These are phyloP conservation scores for Podospora pseudocomata DNA, from an alignment of 495 filamentous ascomycete species.

Conservation along the genomic window DNA sequence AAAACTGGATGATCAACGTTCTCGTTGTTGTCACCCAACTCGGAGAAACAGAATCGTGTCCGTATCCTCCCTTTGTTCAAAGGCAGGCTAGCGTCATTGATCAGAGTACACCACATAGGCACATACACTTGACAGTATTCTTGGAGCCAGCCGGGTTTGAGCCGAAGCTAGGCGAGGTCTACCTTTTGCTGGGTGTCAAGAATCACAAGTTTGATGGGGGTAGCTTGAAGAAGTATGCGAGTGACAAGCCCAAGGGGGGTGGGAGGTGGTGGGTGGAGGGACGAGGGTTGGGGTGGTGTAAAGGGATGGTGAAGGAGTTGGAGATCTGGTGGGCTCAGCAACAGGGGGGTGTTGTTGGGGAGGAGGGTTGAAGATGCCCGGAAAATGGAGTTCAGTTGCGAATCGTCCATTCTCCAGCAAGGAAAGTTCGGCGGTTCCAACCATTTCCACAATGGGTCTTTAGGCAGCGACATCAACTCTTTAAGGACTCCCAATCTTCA, in stretches of 20 bases:
- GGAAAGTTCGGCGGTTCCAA: neutral
- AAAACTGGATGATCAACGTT: slow-evolving; percentile 49
- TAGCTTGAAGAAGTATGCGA: slow-evolving; percentile 45
- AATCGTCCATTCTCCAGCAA: neutral
- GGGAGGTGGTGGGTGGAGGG: slow-evolving; percentile 43
- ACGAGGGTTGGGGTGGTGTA: slow-evolving; percentile 38
- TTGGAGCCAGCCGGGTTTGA: slow-evolving; percentile 42
- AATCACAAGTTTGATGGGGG: slow-evolving; percentile 49
- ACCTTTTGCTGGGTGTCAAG: slow-evolving; percentile 45
- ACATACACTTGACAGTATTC: slow-evolving; percentile 43
- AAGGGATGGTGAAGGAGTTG: slow-evolving; percentile 36
- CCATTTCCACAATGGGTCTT: neutral
- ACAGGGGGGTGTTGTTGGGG: neutral
- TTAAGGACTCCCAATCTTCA: neutral
- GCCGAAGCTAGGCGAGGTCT: slow-evolving; percentile 39
- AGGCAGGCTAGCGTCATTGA: slow-evolving; percentile 42
- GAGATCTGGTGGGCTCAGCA: slow-evolving; percentile 37
- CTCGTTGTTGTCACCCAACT: slow-evolving; percentile 41
- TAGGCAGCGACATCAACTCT: neutral
- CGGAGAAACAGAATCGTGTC: slow-evolving; percentile 37
- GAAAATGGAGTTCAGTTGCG: neutral
- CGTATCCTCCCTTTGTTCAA: slow-evolving; percentile 39
- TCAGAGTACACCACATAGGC: slow-evolving; percentile 37
- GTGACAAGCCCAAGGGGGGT: slow-evolving; percentile 33
- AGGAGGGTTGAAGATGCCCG: neutral